Percentiles rank a stretch among this genome's conserved stretches.
Evolutionary conservation across 2,329 filamentous ascomycete species (phyloP).

Genomic region (Parascedosporium putredinis): DNA sequence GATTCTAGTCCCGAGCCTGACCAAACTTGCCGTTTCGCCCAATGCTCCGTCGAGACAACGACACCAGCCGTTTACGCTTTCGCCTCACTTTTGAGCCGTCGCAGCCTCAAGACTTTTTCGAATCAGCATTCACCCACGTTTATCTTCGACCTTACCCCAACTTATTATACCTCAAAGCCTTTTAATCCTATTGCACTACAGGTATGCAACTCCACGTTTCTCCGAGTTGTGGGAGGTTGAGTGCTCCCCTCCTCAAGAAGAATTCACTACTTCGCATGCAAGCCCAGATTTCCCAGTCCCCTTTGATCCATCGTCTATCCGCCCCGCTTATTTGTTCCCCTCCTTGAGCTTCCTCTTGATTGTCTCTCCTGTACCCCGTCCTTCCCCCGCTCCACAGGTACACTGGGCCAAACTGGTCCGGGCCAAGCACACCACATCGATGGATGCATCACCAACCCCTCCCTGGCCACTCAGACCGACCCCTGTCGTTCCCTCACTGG

Average conservation of each 20-base stretch:
- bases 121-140: too few relatives aligned
- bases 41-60: background rate
- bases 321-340: conserved; percentile 7
- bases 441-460: conserved; percentile 4
- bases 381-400: background rate
- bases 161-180: background rate
- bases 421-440: conserved; percentile 6
- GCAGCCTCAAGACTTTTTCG: too few relatives aligned
- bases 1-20: background rate
- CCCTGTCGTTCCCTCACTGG: conserved; percentile 7
- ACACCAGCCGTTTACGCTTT: background rate
- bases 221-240: background rate
- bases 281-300: background rate
- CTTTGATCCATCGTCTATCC: too few relatives aligned
- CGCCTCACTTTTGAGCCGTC: background rate
- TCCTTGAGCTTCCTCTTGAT: background rate
- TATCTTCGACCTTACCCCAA: too few relatives aligned
- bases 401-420: conserved; percentile 1
- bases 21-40: background rate
- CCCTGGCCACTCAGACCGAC: conserved; percentile 3
- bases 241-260: background rate
- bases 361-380: background rate
- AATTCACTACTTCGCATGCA: background rate
- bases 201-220: conserved; percentile 5
- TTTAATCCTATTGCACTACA: conserved; percentile 4